These are phyloP conservation scores for Mortierella antarctica DNA, from an alignment of 192 early-diverging fungal genomes.

Conservation along the genomic window DNA sequence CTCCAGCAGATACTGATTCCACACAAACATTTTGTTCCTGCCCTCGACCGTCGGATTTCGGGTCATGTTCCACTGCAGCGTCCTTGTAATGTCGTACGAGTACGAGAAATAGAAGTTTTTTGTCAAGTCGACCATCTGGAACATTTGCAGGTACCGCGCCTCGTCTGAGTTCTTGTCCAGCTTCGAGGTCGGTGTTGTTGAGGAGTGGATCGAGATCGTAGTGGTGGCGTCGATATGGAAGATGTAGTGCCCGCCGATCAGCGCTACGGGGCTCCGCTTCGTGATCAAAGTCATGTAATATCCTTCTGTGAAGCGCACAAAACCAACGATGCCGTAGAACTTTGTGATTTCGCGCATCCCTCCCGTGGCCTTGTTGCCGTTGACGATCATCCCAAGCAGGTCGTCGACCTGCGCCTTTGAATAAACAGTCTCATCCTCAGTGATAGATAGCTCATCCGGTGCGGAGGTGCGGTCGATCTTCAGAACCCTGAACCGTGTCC, in stretches of 20 bases:
- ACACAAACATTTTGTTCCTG: slow-evolving; percentile 93
- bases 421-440: slow-evolving; percentile 82
- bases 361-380: slow-evolving; percentile 79
- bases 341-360: slow-evolving; percentile 73
- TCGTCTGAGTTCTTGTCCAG: slow-evolving; percentile 82
- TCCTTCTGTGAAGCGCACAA: slow-evolving; percentile 92
- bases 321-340: slow-evolving; percentile 86
- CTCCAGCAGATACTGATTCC: slow-evolving; percentile 86
- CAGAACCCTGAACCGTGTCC: slow-evolving; percentile 81
- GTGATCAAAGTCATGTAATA: slow-evolving; percentile 93
- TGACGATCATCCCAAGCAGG: slow-evolving; percentile 80
- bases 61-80: slow-evolving; percentile 91
- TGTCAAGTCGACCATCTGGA: slow-evolving; percentile 90
- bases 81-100: slow-evolving; percentile 94
- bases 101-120: slow-evolving; percentile 99
- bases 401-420: slow-evolving; percentile 79
- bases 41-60: slow-evolving; percentile 46
- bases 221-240: slow-evolving; percentile 95
- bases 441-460: slow-evolving; percentile 74
- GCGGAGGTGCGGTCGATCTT: slow-evolving; percentile 87
- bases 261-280: slow-evolving; percentile 83
- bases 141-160: slow-evolving; percentile 81
- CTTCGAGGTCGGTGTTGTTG: slow-evolving; percentile 63
- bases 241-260: slow-evolving; percentile 94
- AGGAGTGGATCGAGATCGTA: slow-evolving; percentile 71